Evolutionary conservation across 192 early-diverging fungal species (phyloP), one percentile per base, ranked within the genome.

Genomic region (Chytriomyces sp.): DNA sequence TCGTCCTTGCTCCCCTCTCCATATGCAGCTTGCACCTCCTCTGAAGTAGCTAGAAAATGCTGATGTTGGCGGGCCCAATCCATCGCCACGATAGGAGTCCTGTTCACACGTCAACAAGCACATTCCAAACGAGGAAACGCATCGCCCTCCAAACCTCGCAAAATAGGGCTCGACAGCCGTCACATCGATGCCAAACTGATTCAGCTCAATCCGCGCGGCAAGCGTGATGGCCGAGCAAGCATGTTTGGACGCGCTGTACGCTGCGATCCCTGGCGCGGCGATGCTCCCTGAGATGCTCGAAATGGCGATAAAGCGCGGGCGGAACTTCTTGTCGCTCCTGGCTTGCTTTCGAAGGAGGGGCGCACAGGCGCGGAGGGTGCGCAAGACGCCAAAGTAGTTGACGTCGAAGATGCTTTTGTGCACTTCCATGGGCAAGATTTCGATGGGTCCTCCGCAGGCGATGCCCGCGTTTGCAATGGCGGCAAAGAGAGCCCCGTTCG

Each of bases 131-230:
- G n/a, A n/a, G n/a, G n/a, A n/a, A n/a, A n/a, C n/a, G n/a, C n/a
- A n/a, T n/a, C n/a, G 60, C 8, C n/a, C n/a, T n/a, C n/a, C n/a
- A n/a, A n/a, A n/a, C n/a, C n/a, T 6, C 22, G 76, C 76, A 52
- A 77, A 79, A 54, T 60, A 65, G 3, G 78, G 78, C 60, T 80
- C 78, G 44, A 80, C 63, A 25, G 59, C 12, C 10, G 71, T 39
- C 33, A 84, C 85, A 56, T 78, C 66, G 62, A 87, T 82, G 17
- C 84, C 83, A 39, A 81, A 75, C 38, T 55, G 67, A n/a, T 64
- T 59, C 56, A 86, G 41, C 58, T 87, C 85, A 17, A 80, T 70
- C 40, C 85, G 64, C 28, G 80, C 41, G 22, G 80, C 61, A 6
- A 80, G 80, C 10, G 80, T 68, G 37, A 86, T 70, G 0, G 82